Evolutionary conservation across 805 yeast genomes (phyloP), one percentile per base, ranked within the genome.

Genomic region (Wickerhamomyces tratensis): DNA sequence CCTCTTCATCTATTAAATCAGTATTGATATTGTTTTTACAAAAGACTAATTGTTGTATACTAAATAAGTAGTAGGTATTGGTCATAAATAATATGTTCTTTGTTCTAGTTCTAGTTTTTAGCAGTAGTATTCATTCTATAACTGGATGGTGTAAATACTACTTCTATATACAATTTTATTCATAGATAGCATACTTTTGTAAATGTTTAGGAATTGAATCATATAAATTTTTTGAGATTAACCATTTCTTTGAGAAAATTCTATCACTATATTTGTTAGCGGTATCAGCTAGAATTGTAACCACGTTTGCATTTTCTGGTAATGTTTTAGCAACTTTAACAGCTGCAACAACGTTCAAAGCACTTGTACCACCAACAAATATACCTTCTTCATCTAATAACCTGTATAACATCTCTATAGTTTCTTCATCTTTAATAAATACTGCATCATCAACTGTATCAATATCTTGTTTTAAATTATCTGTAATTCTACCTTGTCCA

Each of bases 401-500:
- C 51, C 86, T 69, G 65, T 82, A 89, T 39, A 88, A 66, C 96
- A 89, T 89, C 37, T 69, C 78, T 51, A 89, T 87, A 12, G 93
- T 74, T 48, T 81, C 83, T 44, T 73, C 82, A 63, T 89, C 97
- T 2, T 88, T 76, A 41, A 89, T 77, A 49, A 75, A 72, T 39
- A 85, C 62, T 1, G 96, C 94, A 51, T 82, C 95, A 57, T 89
- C 96, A 34, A 86, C 70, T 31, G 80, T 60, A 8, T 71, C 81
- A 29, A 87, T 65, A 48, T 86, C 96, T 37, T 77, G 83, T 14
- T 69, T 69, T 61, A 89, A 71, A 61, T 89, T 89, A 48, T 76
- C 82, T 6, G 96, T 89, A 53, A 89, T 82, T 53, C 97, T 74
- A 39, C 96, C 96, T 64, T 89, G 97, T 29, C 97, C 97, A 64